Percentiles rank a stretch among this genome's conserved stretches.
These are phyloP conservation scores for Xylaria sp. DNA, from an alignment of 2,329 filamentous ascomycete genomes.

Conservation along the genomic window DNA sequence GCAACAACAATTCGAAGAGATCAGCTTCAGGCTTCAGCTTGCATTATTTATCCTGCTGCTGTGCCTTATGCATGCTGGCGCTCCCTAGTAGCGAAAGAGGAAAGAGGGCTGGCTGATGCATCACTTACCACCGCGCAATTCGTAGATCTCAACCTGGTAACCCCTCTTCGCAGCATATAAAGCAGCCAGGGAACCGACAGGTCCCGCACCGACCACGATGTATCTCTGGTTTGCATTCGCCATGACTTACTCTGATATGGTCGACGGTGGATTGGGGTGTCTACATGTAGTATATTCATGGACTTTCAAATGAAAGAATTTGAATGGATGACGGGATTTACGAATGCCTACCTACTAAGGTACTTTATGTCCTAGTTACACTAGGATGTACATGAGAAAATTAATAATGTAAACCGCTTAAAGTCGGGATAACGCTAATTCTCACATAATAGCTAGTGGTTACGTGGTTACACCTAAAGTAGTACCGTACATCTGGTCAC, in stretches of 20 bases:
- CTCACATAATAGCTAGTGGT: neutral
- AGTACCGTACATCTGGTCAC: too few relatives aligned
- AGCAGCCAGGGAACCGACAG: constrained; percentile 90
- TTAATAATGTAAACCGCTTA: constrained; percentile 14
- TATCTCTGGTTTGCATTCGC: constrained; percentile 66
- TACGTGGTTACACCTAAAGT: too few relatives aligned
- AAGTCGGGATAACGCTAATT: constrained; percentile 3
- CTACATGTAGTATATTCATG: too few relatives aligned
- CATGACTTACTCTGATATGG: constrained; percentile 10
- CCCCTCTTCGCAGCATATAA: constrained; percentile 91
- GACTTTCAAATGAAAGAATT: neutral
- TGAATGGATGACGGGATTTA: neutral
- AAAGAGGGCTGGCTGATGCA: constrained; percentile 3
- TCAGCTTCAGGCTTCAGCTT: neutral
- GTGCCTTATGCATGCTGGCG: constrained; percentile 13
- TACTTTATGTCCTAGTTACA: neutral
- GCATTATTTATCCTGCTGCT: neutral
- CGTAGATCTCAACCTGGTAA: constrained; percentile 92
- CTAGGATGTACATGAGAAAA: neutral
- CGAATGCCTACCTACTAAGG: neutral
- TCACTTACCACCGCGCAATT: constrained; percentile 84
- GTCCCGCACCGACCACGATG: constrained; percentile 89
- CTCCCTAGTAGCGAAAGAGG: constrained; percentile 1
- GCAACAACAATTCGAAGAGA: too few relatives aligned
- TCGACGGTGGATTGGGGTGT: neutral